Base-by-base conservation (phyloP, 2,329 filamentous ascomycete species). In the Phialemonium atrogriseum region DNA sequence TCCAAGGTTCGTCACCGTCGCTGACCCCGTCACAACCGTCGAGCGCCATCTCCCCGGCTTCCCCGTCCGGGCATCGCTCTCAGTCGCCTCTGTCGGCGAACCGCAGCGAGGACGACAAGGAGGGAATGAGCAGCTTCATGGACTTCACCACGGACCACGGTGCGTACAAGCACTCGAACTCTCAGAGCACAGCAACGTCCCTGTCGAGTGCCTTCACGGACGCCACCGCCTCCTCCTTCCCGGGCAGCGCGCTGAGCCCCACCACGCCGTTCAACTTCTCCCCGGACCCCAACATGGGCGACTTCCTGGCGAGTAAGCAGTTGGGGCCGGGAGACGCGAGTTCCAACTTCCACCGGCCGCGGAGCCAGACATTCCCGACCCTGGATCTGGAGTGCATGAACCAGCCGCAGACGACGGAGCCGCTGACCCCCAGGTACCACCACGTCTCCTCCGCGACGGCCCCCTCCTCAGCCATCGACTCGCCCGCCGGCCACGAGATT, bases 291-390 rank as follows among this genome's bases (percentile, higher is more conserved):
- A 77, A 77, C 36, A 68, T 70, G 4, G 80, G 78, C 32, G 72
- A 76, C 1, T 91, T 88, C 50, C 46, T 62, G 15, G 65, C 69
- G 24, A 54, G 56, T 18, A 49, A 47, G 30, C 44, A 56, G 18
- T 51, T 56, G 21, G 45, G 60, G 7, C 54, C 54, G 5, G 49
- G 49, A 5, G 60, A 51, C 19, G 45, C 35, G 14, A 50, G 48
- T 35, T 60, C 64, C 32, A 75, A 74, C 46, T 77, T 80, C 42
- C 80, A 82, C 46, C 72, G 85, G 34, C 84, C 84, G n/a, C 72
- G 86, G 48, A 91, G 84, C 53, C 86, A 93, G 55, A 94, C 86
- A 0, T 87, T 94, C 41, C 85, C 87, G 1, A 77, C 80, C 26
- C 62, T 85, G 24, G 77, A 76, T 34, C 64, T 81, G 26, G 79